phyloP scores from a whole-genome alignment of 2,329 filamentous ascomycete genomes.

The Arthrobotrys sphaeroides region DNA sequence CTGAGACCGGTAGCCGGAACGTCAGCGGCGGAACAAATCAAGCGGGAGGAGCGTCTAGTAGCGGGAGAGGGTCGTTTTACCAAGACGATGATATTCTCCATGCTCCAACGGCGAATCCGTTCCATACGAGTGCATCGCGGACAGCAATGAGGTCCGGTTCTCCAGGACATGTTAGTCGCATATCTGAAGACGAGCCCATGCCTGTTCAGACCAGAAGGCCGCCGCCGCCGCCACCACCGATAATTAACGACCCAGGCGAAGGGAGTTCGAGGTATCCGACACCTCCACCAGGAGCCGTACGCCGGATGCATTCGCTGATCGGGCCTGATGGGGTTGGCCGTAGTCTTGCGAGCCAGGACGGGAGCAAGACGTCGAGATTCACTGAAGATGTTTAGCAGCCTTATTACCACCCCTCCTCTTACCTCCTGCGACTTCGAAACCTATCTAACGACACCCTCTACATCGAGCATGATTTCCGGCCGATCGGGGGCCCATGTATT shows the following conservation, averaged over 20 bases:
- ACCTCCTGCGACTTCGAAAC: conserved; percentile 2
- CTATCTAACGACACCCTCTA: neutral
- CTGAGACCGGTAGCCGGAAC: conserved; percentile 44
- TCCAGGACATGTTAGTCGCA: conserved; percentile 30
- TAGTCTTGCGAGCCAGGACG: conserved; percentile 52
- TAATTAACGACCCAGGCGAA: conserved; percentile 32
- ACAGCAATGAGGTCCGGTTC: conserved; percentile 47
- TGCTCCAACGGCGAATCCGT: conserved; percentile 10
- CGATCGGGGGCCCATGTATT: conserved; percentile 30
- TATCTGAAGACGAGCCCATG: conserved; percentile 41
- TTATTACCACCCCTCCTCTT: neutral
- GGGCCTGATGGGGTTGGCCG: conserved; percentile 46
- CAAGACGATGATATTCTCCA: conserved; percentile 37
- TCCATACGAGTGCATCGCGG: conserved; percentile 24
- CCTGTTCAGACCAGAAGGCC: neutral
- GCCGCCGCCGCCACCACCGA: conserved; percentile 10
- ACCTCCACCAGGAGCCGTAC: conserved; percentile 42
- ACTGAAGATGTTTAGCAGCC: conserved; percentile 46
- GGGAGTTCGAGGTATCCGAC: conserved; percentile 40
- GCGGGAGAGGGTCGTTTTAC: conserved; percentile 27
- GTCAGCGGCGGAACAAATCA: conserved; percentile 47
- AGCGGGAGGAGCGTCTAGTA: conserved; percentile 13
- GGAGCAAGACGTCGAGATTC: conserved; percentile 52
- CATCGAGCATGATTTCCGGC: conserved; percentile 16
- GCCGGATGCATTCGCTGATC: conserved; percentile 48